These are phyloP conservation scores for Phyllosticta citrichinensis DNA, from an alignment of 2,329 filamentous ascomycete species.

Conservation along the genomic window DNA sequence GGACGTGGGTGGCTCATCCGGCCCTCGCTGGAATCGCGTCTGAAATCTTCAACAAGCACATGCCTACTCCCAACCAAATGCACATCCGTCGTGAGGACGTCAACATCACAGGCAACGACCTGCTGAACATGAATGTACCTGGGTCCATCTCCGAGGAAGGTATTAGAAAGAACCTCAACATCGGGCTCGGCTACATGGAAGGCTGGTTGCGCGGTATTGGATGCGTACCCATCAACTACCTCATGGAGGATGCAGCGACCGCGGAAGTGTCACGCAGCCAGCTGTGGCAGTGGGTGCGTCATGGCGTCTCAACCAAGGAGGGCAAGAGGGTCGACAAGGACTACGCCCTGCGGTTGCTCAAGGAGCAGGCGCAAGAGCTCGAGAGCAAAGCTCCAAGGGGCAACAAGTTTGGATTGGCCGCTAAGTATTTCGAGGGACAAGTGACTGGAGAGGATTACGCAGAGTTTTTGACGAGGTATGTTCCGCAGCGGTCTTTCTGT, in stretches of 20 bases:
- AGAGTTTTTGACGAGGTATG: conserved; percentile 83
- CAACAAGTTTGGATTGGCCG: conserved; percentile 85
- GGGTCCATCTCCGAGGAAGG: conserved; percentile 86
- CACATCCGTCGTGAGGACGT: conserved; percentile 87
- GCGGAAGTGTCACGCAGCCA: conserved; percentile 91
- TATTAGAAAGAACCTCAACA: conserved; percentile 95
- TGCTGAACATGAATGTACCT: conserved; percentile 97
- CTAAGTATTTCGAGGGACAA: conserved; percentile 85
- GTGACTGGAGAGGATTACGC: conserved; percentile 96
- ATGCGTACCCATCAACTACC: conserved; percentile 93
- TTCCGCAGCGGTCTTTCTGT: conserved; percentile 13
- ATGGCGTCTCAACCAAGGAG: conserved; percentile 65
- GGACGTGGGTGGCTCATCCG: conserved; percentile 95
- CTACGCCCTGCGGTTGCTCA: conserved; percentile 76
- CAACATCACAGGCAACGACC: conserved; percentile 71
- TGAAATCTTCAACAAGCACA: conserved; percentile 94
- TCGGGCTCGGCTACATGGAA: conserved; percentile 97
- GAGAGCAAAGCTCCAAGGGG: conserved; percentile 67
- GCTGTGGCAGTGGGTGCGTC: conserved; percentile 90
- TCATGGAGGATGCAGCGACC: conserved; percentile 98
- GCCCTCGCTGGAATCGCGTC: conserved; percentile 79
- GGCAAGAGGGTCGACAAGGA: conserved; percentile 90
- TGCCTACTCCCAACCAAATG: conserved; percentile 97
- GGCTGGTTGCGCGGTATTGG: conserved; percentile 92
- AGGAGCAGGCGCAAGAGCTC: conserved; percentile 73